These are phyloP conservation scores for Leccinum boreale DNA, from an alignment of 768 basidiomycete species.

Conservation along the genomic window DNA sequence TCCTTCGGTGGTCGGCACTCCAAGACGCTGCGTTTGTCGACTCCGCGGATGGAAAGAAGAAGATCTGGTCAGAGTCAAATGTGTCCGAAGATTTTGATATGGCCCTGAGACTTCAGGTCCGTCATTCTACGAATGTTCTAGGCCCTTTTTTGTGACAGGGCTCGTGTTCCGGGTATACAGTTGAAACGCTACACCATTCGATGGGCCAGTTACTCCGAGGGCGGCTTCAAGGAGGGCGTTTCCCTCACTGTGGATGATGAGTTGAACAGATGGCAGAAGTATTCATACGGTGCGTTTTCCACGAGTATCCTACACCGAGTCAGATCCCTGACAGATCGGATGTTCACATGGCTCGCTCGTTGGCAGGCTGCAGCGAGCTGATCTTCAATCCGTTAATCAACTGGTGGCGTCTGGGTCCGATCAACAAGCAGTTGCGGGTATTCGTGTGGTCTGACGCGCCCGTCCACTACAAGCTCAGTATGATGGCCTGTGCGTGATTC, in stretches of 20 bases:
- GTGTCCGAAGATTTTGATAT: constrained; percentile 73
- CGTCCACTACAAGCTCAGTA: constrained; percentile 74
- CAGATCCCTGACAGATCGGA: constrained; percentile 28
- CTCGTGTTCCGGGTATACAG: constrained; percentile 2
- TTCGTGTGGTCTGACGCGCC: constrained; percentile 81
- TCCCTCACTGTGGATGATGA: constrained; percentile 89
- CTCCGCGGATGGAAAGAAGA: constrained; percentile 51
- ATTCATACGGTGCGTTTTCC: constrained; percentile 54
- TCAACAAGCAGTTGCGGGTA: constrained; percentile 73
- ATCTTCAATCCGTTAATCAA: constrained; percentile 80
- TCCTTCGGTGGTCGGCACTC: constrained; percentile 84
- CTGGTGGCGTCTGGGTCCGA: constrained; percentile 79
- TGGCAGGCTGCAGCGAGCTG: constrained; percentile 43
- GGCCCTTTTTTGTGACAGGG: neutral
- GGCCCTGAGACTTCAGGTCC: constrained; percentile 52
- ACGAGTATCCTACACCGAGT: constrained; percentile 24
- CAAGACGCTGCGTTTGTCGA: constrained; percentile 84
- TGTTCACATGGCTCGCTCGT: constrained; percentile 25
- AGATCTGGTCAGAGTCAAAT: constrained; percentile 66
- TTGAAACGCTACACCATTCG: constrained; percentile 30
- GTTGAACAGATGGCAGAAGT: constrained; percentile 93
- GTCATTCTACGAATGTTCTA: neutral
- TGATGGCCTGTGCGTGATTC: constrained; percentile 46
- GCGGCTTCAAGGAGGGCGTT: constrained; percentile 94
- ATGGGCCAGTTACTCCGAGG: constrained; percentile 84